phyloP scores from a whole-genome alignment of 1,284 basidiomycete species.

The Sparassis latifolia region DNA sequence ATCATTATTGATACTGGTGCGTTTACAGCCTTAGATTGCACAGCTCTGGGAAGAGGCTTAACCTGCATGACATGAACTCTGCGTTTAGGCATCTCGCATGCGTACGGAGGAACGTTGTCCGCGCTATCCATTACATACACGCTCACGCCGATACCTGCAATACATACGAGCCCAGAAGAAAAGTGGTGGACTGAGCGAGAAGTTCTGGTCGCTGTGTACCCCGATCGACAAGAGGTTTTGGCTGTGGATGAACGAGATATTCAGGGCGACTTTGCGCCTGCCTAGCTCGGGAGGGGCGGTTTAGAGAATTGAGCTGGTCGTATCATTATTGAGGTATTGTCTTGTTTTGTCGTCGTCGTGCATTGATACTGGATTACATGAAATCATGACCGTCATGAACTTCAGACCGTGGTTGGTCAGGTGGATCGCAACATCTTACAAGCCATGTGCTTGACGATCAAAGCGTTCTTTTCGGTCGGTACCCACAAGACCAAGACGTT shows the following conservation, averaged over 20 bases:
- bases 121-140: slow-evolving; percentile 83
- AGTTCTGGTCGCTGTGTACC: slow-evolving; percentile 73
- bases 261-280: slow-evolving; percentile 34
- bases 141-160: slow-evolving; percentile 42
- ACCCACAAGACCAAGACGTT: too few relatives aligned
- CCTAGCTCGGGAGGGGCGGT: background rate
- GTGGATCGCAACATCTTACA: too few relatives aligned
- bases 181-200: slow-evolving; percentile 70
- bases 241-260: slow-evolving; percentile 44
- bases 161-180: slow-evolving; percentile 22
- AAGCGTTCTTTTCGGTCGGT: too few relatives aligned
- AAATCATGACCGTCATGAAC: too few relatives aligned
- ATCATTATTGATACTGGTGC: slow-evolving; percentile 86
- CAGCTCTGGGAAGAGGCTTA: too few relatives aligned
- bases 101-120: slow-evolving; percentile 87
- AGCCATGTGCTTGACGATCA: too few relatives aligned
- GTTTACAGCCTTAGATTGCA: slow-evolving; percentile 4
- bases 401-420: too few relatives aligned
- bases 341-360: too few relatives aligned
- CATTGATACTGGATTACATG: too few relatives aligned
- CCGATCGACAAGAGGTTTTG: slow-evolving; percentile 47
- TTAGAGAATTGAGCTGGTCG: too few relatives aligned
- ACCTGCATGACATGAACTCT: background rate
- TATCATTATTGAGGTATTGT: too few relatives aligned
- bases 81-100: slow-evolving; percentile 75